Evolutionary conservation across 306 rosid genomes (phyloP), one percentile per base, ranked within the genome.

Genomic region (Macrotyloma uniflorum): DNA sequence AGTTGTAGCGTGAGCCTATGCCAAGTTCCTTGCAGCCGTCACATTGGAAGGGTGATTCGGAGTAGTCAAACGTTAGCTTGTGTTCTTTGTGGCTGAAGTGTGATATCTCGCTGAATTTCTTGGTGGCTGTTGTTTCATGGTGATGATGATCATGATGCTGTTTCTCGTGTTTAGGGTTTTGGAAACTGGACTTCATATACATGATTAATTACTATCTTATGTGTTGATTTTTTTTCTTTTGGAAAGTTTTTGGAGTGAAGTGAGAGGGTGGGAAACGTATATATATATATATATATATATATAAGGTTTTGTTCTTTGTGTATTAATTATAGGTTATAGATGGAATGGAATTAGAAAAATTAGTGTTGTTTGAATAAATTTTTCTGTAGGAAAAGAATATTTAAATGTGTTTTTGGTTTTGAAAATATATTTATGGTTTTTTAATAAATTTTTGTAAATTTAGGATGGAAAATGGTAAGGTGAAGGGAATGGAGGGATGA

Each of bases 1-100:
- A 95, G 57, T 77, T 93, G 85, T 95, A 95, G 36, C 89, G 85
- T 0, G 96, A 93, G 2, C 99, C 99, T 8, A 93, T 95, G 22
- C 99, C 99, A 0, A 88, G 77, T 80, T 95, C 98, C 77, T 91
- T 93, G 94, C 99, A 95, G 2, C 99, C 99, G 19, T 95, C 98
- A 30, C 99, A 95, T 76, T 88, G 93, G 91, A 91, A 93, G 3
- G 99, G 98, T 42, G 80, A 89, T 62, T 93, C 91, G 1, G 90
- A 50, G 86, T 88, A 89, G 28, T 95, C 94, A n/a, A 95, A 95
- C 26, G 78, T 81, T 16, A 95, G 91, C 64, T 80, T 88, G 90
- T 95, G 99, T 63, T 93, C 81, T 6, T 90, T 88, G 80, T 95
- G 99, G 80, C 89, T 82, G 78, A 87, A 91, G 87, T 95, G 98